Evolutionary conservation across 176 grass and related monocot genomes (phyloP).

Genomic region (Eragrostis nindensis): DNA sequence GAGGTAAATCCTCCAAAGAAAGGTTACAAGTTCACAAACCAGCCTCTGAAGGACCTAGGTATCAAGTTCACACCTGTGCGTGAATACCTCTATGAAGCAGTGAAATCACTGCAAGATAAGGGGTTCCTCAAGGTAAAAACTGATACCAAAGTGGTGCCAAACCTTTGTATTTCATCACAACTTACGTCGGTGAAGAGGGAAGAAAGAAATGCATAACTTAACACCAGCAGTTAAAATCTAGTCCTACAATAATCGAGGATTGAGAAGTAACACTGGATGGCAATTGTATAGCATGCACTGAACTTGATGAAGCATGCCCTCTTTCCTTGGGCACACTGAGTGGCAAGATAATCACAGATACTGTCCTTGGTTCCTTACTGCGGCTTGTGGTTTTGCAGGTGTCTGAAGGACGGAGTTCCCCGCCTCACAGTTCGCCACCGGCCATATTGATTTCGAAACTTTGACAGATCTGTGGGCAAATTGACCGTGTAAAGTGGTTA

Average conservation of each 20-base stretch:
- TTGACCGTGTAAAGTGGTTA: not conserved
- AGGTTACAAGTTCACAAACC: constrained; percentile 61
- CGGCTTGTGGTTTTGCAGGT: constrained; percentile 37
- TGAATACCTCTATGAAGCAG: constrained; percentile 51
- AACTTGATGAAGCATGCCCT: not conserved
- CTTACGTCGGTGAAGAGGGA: not conserved
- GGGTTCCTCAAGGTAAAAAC: constrained; percentile 50
- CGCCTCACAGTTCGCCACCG: not conserved
- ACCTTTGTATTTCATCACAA: constrained; percentile 6
- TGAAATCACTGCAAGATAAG: constrained; percentile 56
- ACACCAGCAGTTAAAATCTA: not conserved
- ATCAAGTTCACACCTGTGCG: constrained; percentile 51
- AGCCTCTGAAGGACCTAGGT: constrained; percentile 58
- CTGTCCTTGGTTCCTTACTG: constrained; percentile 12
- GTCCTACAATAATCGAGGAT: not conserved
- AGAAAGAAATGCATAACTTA: not conserved
- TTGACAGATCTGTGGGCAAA: constrained; percentile 17
- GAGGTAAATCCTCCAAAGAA: constrained; percentile 55
- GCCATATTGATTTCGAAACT: constrained; percentile 39
- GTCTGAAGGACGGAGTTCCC: not conserved
- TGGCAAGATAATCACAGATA: not conserved
- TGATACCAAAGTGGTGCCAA: not conserved
- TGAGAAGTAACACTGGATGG: not conserved
- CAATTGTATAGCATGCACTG: not conserved
- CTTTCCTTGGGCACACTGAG: not conserved